Conservation (phyloP, 2,329 filamentous ascomycete genomes). For the Fusarium albosuccineum region DNA sequence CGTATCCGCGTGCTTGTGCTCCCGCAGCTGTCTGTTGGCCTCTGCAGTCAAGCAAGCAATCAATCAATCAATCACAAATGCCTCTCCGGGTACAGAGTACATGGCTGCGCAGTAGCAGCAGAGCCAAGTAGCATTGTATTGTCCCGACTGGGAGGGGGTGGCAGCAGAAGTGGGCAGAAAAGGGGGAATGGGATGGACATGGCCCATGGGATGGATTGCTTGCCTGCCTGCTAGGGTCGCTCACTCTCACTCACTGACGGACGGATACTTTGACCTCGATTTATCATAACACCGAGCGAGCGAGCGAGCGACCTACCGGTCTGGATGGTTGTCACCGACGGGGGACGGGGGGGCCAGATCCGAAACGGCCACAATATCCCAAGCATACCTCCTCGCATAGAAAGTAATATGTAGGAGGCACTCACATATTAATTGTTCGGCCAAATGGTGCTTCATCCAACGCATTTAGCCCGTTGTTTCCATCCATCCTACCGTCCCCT, state of each 20-base stretch:
- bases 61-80: neutral
- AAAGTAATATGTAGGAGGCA: too few species aligned
- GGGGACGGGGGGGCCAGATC: conserved; percentile 22
- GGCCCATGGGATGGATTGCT: conserved; percentile 32
- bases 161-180: conserved; percentile 37
- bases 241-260: too few species aligned
- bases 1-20: conserved; percentile 37
- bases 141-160: conserved; percentile 21
- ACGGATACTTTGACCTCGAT: conserved; percentile 19
- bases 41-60: conserved; percentile 8
- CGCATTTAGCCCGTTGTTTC: conserved; percentile 29
- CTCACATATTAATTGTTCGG: neutral
- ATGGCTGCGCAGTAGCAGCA: neutral
- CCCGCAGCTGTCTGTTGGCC: conserved; percentile 18
- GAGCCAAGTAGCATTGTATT: conserved; percentile 6
- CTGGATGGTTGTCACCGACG: conserved; percentile 9
- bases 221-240: conserved; percentile 33
- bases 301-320: conserved; percentile 1
- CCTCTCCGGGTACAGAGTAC: too few species aligned
- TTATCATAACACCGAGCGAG: conserved; percentile 22
- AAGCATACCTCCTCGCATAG: too few species aligned
- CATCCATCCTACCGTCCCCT: conserved; percentile 15
- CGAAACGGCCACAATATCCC: conserved; percentile 15
- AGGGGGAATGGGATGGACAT: conserved; percentile 30
- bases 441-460: conserved; percentile 16